Base-by-base conservation (phyloP, 192 early-diverging fungal genomes). In the Backusella westeae region DNA sequence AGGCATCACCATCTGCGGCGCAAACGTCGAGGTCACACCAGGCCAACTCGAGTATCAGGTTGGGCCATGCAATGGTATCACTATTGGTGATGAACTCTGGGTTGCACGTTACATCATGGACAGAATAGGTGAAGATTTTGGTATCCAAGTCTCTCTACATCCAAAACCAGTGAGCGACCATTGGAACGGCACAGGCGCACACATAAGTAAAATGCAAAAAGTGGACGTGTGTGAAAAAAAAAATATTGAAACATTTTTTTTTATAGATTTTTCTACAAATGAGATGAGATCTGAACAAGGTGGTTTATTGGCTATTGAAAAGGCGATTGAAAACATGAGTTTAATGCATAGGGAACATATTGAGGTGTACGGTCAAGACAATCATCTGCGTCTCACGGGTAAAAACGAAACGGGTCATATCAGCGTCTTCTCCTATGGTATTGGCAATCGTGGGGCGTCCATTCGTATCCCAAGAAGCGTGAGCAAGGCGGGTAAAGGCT, bases 391-490 rank as follows among this genome's bases (percentile, higher is more conserved):
- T 9, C 72, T 88, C 17, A 88, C 85, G 29, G 87, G 87, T 44
- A 23, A 49, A 39, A 83, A 88, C 21, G 87, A 88, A 59, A 88
- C 87, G 32, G 87, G 85, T 70, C 83, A 88, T 49, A 88, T 88
- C 69, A 71, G 69, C 23, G 78, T 81, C 14, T 88, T 88, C 75
- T 82, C 79, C 1, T 85, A 71, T 72, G 87, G 87, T 32, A 84
- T 88, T 8, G 87, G 85, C 3, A 83, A 88, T 73, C 85, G 87
- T 46, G 87, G 87, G 32, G 84, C 87, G 4, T 88, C 87, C n/a
- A 88, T 88, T 72, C 82, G 87, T 56, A 88, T 88, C 68, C 87
- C 87, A 8, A 77, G 87, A 67, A 85, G 83, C 32, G 87, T 88
- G 12, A 78, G 79, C 38, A 76, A 79, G 29, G 59, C 75, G 46